These are phyloP conservation scores for Talaromyces trachyspermus DNA, from an alignment of 495 filamentous ascomycete genomes.

Conservation along the genomic window DNA sequence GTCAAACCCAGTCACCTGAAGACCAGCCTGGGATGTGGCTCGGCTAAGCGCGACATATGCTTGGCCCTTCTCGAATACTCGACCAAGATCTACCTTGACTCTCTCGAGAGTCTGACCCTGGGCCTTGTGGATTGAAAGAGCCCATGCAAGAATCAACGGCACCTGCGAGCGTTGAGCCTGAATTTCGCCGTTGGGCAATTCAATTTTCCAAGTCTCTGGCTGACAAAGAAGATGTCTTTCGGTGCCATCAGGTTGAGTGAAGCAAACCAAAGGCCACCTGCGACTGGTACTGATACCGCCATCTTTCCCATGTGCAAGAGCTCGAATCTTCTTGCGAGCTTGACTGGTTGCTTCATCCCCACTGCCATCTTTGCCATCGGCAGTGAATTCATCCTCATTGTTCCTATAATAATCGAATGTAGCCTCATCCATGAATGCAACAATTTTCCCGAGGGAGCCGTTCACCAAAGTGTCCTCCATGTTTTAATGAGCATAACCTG, in stretches of 20 bases:
- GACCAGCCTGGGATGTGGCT: conserved; percentile 76
- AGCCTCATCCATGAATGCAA: conserved; percentile 78
- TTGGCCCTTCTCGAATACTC: conserved; percentile 90
- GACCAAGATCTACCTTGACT: conserved; percentile 88
- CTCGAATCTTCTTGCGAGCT: conserved; percentile 43
- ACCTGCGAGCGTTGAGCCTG: conserved; percentile 65
- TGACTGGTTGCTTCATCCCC: conserved; percentile 36
- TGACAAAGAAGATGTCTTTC: conserved; percentile 71
- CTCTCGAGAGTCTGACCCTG: conserved; percentile 93
- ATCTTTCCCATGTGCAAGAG: conserved; percentile 32
- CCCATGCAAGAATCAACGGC: conserved; percentile 89
- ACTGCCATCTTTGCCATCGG: conserved; percentile 30
- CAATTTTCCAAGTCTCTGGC: conserved; percentile 90
- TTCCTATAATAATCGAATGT: conserved; percentile 60
- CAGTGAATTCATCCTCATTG: conserved; percentile 46
- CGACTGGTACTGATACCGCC: conserved; percentile 25
- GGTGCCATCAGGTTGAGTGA: conserved; percentile 69
- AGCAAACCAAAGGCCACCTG: conserved; percentile 77
- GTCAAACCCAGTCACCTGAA: conserved; percentile 86
- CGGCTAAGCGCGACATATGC: conserved; percentile 56
- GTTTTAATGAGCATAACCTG: conserved; percentile 99
- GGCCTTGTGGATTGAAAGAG: conserved; percentile 94
- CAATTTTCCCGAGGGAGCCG: conserved; percentile 79
- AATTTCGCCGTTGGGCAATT: conserved; percentile 89
- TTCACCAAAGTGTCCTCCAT: conserved; percentile 92